These are phyloP conservation scores for Microdochium bolleyi DNA, from an alignment of 2,329 filamentous ascomycete genomes.

Conservation along the genomic window DNA sequence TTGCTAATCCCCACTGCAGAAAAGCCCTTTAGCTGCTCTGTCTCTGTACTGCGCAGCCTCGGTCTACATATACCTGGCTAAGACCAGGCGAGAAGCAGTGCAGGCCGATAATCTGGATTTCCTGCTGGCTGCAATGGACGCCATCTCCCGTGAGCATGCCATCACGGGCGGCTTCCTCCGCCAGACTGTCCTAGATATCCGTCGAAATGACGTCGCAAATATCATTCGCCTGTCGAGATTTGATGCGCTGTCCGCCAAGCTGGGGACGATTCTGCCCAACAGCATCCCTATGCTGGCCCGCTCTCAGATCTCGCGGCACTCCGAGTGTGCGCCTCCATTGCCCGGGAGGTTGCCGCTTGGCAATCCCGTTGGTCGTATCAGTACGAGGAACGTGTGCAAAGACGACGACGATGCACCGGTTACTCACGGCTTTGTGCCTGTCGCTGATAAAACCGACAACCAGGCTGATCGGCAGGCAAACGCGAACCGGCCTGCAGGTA, in stretches of 20 bases:
- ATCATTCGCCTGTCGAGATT: constrained; percentile 27
- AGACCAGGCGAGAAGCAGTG: not conserved
- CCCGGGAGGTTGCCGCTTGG: constrained; percentile 35
- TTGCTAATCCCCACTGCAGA: constrained; percentile 32
- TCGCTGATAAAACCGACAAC: not conserved
- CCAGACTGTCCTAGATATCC: constrained; percentile 76
- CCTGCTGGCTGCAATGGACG: constrained; percentile 69
- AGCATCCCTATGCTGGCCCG: constrained; percentile 41
- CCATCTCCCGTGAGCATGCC: constrained; percentile 63
- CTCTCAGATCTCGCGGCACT: constrained; percentile 32
- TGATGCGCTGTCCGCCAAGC: constrained; percentile 20
- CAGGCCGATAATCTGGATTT: constrained; percentile 55
- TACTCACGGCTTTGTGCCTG: not conserved
- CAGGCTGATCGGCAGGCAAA: not conserved
- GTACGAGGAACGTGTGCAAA: constrained; percentile 1
- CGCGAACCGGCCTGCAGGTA: not conserved
- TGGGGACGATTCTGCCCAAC: constrained; percentile 16
- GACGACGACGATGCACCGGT: not conserved
- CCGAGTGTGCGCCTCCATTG: constrained; percentile 29
- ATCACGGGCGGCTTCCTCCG: constrained; percentile 80
- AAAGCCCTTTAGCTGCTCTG: constrained; percentile 72
- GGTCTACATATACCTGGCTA: constrained; percentile 64
- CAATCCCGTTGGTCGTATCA: constrained; percentile 17
- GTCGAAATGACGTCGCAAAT: constrained; percentile 35
- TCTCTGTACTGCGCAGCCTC: constrained; percentile 79